Conservation (phyloP, 768 basidiomycete species). For the Tremella mesenterica region DNA sequence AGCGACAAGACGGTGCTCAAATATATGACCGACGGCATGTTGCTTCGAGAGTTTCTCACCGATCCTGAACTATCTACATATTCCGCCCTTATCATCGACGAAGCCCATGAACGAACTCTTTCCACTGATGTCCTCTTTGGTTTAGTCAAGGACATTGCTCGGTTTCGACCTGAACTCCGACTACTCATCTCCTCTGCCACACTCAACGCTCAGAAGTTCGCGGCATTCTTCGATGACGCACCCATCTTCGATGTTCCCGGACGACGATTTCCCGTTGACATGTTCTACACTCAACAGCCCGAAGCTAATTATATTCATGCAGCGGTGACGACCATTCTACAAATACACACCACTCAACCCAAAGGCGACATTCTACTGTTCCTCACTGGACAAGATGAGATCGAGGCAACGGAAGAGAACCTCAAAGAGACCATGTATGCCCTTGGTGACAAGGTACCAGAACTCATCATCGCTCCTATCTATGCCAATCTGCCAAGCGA, state of each 20-base stretch:
- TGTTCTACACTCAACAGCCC: conserved; percentile 97
- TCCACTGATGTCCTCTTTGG: conserved; percentile 98
- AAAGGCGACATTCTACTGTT: conserved; percentile 97
- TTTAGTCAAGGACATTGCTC: conserved; percentile 60
- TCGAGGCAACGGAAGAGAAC: conserved; percentile 94
- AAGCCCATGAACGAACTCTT: conserved; percentile 94
- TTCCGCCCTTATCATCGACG: conserved; percentile 91
- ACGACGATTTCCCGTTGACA: conserved; percentile 92
- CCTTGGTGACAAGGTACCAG: conserved; percentile 88
- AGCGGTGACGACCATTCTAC: conserved; percentile 95
- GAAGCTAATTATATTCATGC: conserved; percentile 99
- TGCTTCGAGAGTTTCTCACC: conserved; percentile 90
- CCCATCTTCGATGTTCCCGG: conserved; percentile 90
- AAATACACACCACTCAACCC: conserved; percentile 97
- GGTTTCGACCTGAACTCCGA: conserved; percentile 72
- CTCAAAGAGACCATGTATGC: conserved; percentile 89
- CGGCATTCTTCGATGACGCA: conserved; percentile 91
- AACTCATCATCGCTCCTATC: conserved; percentile 91
- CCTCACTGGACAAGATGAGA: conserved; percentile 98
- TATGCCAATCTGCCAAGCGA: conserved; percentile 99
- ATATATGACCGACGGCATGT: conserved; percentile 99
- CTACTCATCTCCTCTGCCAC: conserved; percentile 87
- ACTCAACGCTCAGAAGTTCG: conserved; percentile 95
- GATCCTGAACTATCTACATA: conserved; percentile 95
- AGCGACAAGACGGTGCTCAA: conserved; percentile 98